Base-by-base conservation (phyloP, 345 rosid species). In the Sapria himalayana region DNA sequence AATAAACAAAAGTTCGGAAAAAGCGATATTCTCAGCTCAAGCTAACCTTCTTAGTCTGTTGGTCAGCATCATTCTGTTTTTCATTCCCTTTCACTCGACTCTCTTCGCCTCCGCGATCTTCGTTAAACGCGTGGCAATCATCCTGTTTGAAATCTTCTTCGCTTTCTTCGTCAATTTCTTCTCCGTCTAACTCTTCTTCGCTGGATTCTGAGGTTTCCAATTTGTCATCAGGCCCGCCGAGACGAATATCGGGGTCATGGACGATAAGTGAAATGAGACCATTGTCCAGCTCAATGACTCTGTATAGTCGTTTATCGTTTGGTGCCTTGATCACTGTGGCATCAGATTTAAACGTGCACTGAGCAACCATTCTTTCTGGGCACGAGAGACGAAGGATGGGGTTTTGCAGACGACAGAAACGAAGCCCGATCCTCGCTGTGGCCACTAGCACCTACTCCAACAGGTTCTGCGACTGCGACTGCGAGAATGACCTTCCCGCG, bases 231-330 rank as follows among this genome's bases (percentile, higher is more conserved):
- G 56, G 19, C 22, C 72, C 72, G 31, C 63, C 65, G 12, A 71
- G 58, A 43, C 65, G 79, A 56, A 82, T 79, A 67, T 82, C 86
- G 21, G 98, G 94, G 66, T 89, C 98, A 60, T 89, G 94, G 50
- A 89, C 68, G 34, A 89, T 81, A 54, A 89, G 62, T 51, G 86
- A 85, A 47, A 64, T 66, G 48, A 89, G 76, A 11, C 94, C 91
- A 22, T 76, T 89, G 29, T 69, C 61, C 22, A 89, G 75, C 43
- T 70, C 66, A 45, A 79, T 54, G 40, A 67, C 53, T 51, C 95
- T 60, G 65, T 89, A 89, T 4, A 79, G 54, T 7, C 84, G 72
- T 48, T 60, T 54, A 52, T 89, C 98, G 49, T 76, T 69, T 1
- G 93, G 95, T 9, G 98, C 74, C 56, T 79, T 89, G 11, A 89